A percentile compares a stretch with the other conserved stretches of the same genome.
These are phyloP conservation scores for Apiotrichum sp. DNA, from an alignment of 1,284 basidiomycete genomes.

Conservation along the genomic window DNA sequence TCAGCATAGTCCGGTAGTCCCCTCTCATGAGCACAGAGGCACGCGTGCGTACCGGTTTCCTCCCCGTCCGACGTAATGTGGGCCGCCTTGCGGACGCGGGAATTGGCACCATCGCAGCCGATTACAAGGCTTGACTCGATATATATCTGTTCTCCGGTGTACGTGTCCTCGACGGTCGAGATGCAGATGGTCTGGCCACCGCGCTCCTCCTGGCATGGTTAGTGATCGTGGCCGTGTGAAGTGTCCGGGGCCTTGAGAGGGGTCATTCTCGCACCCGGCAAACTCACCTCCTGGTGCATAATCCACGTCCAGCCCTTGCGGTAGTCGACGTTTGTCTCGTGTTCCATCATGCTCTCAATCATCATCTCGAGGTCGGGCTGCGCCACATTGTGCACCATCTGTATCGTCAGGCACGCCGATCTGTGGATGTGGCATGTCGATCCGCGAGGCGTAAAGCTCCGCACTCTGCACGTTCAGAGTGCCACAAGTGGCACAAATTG, in stretches of 20 bases:
- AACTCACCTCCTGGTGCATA: constrained; percentile 16
- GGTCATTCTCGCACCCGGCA: not conserved
- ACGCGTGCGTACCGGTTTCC: constrained; percentile 13
- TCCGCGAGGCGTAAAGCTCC: too few relatives aligned
- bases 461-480: too few relatives aligned
- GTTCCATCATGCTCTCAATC: constrained; percentile 14
- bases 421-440: too few relatives aligned
- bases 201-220: constrained; percentile 1
- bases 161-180: constrained; percentile 21
- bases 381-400: constrained; percentile 29
- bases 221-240: not conserved
- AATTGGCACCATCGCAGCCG: constrained; percentile 26
- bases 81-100: constrained; percentile 15
- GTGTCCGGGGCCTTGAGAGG: too few relatives aligned
- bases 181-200: constrained; percentile 12
- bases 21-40: not conserved
- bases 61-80: constrained; percentile 23
- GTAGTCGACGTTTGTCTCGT: constrained; percentile 16
- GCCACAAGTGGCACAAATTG: too few relatives aligned
- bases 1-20: not conserved
- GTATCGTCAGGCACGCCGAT: not conserved
- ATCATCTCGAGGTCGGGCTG: constrained; percentile 25
- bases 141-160: constrained; percentile 17
- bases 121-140: constrained; percentile 19
- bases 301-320: constrained; percentile 26